Conservation (phyloP, 1,139 yeast species). For the Protomyces pachydermus region DNA sequence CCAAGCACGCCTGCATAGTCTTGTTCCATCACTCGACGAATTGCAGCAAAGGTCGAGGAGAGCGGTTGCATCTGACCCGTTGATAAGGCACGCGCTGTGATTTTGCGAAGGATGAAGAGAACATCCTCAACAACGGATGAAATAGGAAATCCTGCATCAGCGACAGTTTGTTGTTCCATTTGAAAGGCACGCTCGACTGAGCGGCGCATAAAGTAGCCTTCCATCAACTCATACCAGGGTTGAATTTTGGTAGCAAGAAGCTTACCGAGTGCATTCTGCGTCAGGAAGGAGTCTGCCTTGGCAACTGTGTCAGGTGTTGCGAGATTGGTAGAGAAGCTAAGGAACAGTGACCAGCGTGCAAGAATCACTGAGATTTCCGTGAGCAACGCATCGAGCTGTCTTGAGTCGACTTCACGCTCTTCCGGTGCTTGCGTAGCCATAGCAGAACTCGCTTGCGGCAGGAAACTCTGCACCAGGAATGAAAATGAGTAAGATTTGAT, state of each 20-base stretch:
- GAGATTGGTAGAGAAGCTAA: constrained; percentile 67
- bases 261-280: background rate
- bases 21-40: constrained; percentile 27
- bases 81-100: constrained; percentile 42
- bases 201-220: constrained; percentile 64
- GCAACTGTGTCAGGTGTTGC: constrained; percentile 22
- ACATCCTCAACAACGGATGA: constrained; percentile 86
- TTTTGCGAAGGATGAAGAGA: constrained; percentile 64
- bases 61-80: constrained; percentile 27
- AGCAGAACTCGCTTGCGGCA: constrained; percentile 32
- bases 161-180: constrained; percentile 67
- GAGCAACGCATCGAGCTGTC: constrained; percentile 54
- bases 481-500: constrained; percentile 54
- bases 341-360: constrained; percentile 82
- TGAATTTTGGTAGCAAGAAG: constrained; percentile 44
- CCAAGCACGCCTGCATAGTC: constrained; percentile 33
- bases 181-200: constrained; percentile 78
- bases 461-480: constrained; percentile 35
- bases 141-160: constrained; percentile 51
- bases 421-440: constrained; percentile 33
- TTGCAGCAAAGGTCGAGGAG: constrained; percentile 29
- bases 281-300: constrained; percentile 38
- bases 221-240: constrained; percentile 60
- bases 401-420: constrained; percentile 45
- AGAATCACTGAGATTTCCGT: constrained; percentile 70